Evolutionary conservation across 345 rosid genomes (phyloP), one percentile per base, ranked within the genome.

Genomic region (Ceriops tagal): DNA sequence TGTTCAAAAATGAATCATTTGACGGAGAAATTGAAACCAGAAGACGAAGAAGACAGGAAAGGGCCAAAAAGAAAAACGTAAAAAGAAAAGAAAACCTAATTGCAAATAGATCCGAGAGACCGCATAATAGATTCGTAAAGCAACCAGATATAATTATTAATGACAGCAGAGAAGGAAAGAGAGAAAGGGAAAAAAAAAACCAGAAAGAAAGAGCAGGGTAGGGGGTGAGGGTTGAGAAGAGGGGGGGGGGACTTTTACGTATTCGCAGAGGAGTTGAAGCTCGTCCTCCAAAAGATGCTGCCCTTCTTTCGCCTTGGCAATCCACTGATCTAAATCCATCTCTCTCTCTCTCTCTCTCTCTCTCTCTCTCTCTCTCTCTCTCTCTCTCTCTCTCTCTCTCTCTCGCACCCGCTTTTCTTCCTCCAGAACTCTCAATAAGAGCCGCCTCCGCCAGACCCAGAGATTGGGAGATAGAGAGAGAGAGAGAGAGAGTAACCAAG

Each of bases 261-360:
- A 92, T 90, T 96, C 99, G 83, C 99, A 96, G 66, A 96, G 97
- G 61, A 90, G 97, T 79, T 96, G 98, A 56, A 96, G 98, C 79
- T 96, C 99, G 86, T 92, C 92, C 69, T 96, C 97, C 69, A 88
- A 73, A 19, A 96, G 96, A 71, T 92, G 96, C 68, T 92, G 92
- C 62, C 96, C 98, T 71, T 90, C 99, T 82, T 96, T 92, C 49
- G 92, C 98, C 86, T 92, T 96, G 2, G 86, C 76, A 58, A 96
- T 92, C 99, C 99, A 96, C 77, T 89, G 92, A 83, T 92, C 98
- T 85, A 96, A 92, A 84, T 96, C 99, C 99, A 96, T 96, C 77
- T 37, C 83, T 64, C 37, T 58, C 39, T 58, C 61, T 46, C 10
- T 68, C 60, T 9, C 52, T 49, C 37, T 65, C 39, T 37, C 11